phyloP scores from a whole-genome alignment of 139 green algal species.

The Chlamydomonas sp. region DNA sequence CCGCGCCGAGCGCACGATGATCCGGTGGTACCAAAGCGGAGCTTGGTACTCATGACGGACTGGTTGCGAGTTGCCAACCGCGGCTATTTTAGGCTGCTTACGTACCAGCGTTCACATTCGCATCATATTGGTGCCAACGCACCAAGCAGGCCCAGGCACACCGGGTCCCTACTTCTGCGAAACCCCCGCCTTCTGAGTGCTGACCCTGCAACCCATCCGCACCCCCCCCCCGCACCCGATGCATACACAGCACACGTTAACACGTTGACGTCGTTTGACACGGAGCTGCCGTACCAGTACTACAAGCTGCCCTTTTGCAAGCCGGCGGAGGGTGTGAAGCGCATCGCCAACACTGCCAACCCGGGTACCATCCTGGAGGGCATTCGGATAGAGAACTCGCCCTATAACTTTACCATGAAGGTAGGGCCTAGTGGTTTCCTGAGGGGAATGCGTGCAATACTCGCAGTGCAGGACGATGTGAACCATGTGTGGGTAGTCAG shows the following conservation, averaged over 20 bases:
- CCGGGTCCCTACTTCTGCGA: background rate
- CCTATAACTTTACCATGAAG: slow-evolving; percentile 93
- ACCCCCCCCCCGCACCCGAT: too few species aligned
- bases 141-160: too few species aligned
- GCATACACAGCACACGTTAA: slow-evolving; percentile 74
- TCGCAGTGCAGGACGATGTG: too few species aligned
- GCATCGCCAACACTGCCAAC: slow-evolving; percentile 80
- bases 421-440: slow-evolving; percentile 33
- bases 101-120: background rate
- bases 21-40: background rate
- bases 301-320: slow-evolving; percentile 96
- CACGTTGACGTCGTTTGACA: slow-evolving; percentile 89
- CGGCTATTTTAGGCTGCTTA: background rate
- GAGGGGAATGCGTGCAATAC: too few species aligned
- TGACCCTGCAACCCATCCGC: too few species aligned
- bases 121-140: too few species aligned
- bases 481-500: too few species aligned
- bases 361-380: slow-evolving; percentile 93
- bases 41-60: background rate
- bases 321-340: slow-evolving; percentile 81
- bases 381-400: slow-evolving; percentile 88
- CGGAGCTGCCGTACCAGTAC: slow-evolving; percentile 94
- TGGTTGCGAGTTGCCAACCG: background rate
- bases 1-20: background rate
- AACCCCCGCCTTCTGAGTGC: background rate